These are phyloP conservation scores for Moricandia arvensis DNA, from an alignment of 345 rosid genomes.

Conservation along the genomic window DNA sequence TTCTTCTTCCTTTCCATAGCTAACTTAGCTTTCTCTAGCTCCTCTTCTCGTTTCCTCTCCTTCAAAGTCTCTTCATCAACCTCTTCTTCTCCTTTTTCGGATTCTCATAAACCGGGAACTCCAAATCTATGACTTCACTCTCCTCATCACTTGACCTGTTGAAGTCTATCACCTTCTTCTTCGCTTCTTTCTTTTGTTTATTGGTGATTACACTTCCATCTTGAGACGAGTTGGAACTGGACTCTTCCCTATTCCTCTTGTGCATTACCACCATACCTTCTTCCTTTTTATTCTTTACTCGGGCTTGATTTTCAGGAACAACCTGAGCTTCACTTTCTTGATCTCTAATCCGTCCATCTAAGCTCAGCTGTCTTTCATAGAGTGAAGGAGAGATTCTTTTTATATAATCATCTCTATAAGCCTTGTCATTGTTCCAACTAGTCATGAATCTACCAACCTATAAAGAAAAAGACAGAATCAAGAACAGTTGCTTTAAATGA, in stretches of 20 bases:
- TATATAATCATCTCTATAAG: conserved; percentile 82
- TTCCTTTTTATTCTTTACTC: conserved; percentile 37
- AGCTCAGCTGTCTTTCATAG: conserved; percentile 59
- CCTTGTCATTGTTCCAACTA: conserved; percentile 62
- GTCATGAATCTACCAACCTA: conserved; percentile 76
- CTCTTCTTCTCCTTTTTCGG: conserved; percentile 43
- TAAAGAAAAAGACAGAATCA: conserved; percentile 17
- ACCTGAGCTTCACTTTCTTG: conserved; percentile 56
- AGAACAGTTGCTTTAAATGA: conserved; percentile 26
- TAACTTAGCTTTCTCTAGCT: conserved; percentile 76
- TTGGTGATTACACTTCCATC: conserved; percentile 34
- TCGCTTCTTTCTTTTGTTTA: conserved; percentile 50
- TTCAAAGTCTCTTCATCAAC: conserved; percentile 70
- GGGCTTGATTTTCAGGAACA: conserved; percentile 31
- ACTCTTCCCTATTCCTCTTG: conserved; percentile 54
- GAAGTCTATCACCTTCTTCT: conserved; percentile 31
- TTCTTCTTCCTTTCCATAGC: conserved; percentile 94
- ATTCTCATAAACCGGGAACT: conserved; percentile 35
- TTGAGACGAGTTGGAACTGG: conserved; percentile 47
- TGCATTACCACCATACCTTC: conserved; percentile 32
- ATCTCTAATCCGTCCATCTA: conserved; percentile 76
- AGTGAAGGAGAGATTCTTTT: conserved; percentile 63
- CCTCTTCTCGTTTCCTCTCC: conserved; percentile 84
- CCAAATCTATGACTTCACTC: conserved; percentile 39
- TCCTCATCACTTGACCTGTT: conserved; percentile 41